A percentile compares a stretch with the other conserved stretches of the same genome.
These are phyloP conservation scores for Trametes villosa DNA, from an alignment of 768 basidiomycete genomes.

Conservation along the genomic window DNA sequence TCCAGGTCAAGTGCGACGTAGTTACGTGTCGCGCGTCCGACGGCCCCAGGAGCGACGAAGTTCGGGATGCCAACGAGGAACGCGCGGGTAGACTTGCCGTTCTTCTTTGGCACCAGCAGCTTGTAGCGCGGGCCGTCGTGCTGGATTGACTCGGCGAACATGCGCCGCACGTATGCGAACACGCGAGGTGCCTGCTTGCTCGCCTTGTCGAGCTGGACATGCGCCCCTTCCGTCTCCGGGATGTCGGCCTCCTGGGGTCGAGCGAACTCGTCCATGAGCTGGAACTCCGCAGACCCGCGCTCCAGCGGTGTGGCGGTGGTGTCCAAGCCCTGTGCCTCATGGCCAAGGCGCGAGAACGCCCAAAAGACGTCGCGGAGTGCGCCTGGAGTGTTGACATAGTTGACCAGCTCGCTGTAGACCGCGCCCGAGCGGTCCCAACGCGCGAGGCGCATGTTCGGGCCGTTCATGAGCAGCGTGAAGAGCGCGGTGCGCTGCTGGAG, in stretches of 20 bases:
- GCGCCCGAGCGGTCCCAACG: conserved; percentile 15
- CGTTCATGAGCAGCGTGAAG: conserved; percentile 2
- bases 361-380: not conserved
- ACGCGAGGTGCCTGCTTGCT: not conserved
- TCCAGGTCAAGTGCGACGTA: conserved; percentile 18
- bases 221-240: not conserved
- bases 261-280: not conserved
- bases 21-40: conserved; percentile 1
- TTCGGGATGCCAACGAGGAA: conserved; percentile 3
- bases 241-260: not conserved
- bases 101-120: not conserved
- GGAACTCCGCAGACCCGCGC: not conserved
- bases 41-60: not conserved
- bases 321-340: not conserved
- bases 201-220: not conserved
- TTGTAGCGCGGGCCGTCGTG: not conserved
- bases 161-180: not conserved
- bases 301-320: not conserved
- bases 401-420: not conserved
- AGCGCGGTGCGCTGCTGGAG: conserved; percentile 5
- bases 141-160: conserved; percentile 2
- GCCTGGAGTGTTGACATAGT: not conserved
- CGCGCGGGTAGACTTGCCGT: not conserved
- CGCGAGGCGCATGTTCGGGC: not conserved
- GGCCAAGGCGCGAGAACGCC: not conserved